Percentiles rank a stretch among this genome's conserved stretches.
Evolutionary conservation across 306 rosid genomes (phyloP).

Genomic region (Acacia confusa): DNA sequence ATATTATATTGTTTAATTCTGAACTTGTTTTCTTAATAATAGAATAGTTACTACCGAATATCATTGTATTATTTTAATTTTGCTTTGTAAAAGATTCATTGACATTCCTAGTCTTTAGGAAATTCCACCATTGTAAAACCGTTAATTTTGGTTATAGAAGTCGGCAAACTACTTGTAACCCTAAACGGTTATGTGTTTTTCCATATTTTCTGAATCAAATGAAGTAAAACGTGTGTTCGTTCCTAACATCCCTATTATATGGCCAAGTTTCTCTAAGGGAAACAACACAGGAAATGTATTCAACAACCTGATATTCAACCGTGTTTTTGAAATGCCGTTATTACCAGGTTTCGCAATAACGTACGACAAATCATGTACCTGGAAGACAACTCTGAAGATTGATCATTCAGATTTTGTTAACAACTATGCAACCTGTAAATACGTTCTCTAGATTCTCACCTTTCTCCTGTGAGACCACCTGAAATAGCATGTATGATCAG

Average conservation of each 20-base stretch:
- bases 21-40: too few relatives aligned
- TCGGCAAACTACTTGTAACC: neutral
- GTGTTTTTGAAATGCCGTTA: neutral
- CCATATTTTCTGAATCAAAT: neutral
- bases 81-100: neutral
- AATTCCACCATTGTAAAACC: neutral
- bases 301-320: neutral
- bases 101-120: neutral
- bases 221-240: neutral
- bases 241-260: neutral
- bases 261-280: neutral
- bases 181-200: neutral
- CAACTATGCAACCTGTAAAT: neutral
- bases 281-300: neutral
- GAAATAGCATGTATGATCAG: neutral
- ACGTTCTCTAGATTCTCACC: neutral
- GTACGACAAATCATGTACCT: neutral
- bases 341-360: neutral
- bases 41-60: neutral
- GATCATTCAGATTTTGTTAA: neutral
- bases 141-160: neutral
- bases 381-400: neutral
- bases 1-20: too few relatives aligned
- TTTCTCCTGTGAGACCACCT: neutral
- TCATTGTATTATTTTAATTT: neutral